phyloP scores from a whole-genome alignment of 331 rosid species.

The Rosa hybrid region DNA sequence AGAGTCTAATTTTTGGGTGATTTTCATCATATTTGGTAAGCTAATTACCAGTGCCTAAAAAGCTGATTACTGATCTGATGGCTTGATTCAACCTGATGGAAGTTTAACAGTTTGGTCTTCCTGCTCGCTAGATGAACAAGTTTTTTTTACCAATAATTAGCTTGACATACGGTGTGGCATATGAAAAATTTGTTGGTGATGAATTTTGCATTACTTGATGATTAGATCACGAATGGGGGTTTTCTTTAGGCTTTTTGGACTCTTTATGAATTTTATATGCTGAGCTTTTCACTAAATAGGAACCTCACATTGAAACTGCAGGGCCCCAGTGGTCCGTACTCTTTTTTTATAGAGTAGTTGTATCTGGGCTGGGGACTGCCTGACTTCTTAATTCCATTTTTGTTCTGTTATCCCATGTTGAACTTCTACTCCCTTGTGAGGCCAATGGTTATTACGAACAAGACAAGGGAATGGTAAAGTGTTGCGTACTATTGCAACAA shows the following conservation, averaged over 20 bases:
- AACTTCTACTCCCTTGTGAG: neutral
- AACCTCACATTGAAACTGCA: neutral
- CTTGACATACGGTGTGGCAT: neutral
- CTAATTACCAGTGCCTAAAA: neutral
- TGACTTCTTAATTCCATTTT: neutral
- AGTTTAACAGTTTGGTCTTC: neutral
- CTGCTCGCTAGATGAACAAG: neutral
- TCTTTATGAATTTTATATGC: no score
- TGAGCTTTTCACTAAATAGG: no score
- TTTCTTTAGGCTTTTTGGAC: neutral
- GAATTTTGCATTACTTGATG: neutral
- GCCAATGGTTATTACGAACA: neutral
- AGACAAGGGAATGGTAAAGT: neutral
- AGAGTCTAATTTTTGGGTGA: neutral
- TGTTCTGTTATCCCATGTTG: neutral
- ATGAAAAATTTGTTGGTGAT: neutral
- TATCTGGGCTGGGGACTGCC: neutral
- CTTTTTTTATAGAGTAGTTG: neutral
- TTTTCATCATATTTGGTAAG: neutral
- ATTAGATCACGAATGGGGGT: neutral
- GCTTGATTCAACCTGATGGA: neutral
- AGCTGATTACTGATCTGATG: neutral
- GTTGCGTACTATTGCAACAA: neutral
- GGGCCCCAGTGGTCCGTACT: neutral
- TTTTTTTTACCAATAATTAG: neutral